Conservation (phyloP, 2,329 filamentous ascomycete genomes). For the Clonostachys chloroleuca region DNA sequence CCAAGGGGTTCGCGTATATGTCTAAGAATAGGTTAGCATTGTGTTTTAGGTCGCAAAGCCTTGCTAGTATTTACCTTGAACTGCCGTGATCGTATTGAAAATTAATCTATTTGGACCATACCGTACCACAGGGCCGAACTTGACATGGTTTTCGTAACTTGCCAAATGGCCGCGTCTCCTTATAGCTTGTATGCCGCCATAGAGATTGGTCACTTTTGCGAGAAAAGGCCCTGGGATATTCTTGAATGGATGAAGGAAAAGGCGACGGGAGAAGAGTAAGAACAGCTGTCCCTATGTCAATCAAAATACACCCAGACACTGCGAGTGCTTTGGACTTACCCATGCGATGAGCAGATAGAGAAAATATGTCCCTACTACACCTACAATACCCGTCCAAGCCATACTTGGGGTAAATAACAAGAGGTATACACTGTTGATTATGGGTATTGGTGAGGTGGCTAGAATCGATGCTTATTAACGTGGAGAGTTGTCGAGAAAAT, state of each 20-base stretch:
- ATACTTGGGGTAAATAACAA: too few species aligned
- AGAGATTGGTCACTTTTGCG: conserved; percentile 58
- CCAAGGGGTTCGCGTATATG: not conserved
- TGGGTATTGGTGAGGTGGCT: too few species aligned
- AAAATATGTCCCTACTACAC: too few species aligned
- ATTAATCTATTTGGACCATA: conserved; percentile 75
- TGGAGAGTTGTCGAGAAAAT: too few species aligned
- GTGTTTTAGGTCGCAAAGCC: too few species aligned
- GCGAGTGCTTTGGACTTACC: too few species aligned
- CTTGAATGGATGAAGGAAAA: conserved; percentile 62
- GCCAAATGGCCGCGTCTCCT: conserved; percentile 70
- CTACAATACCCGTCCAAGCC: too few species aligned
- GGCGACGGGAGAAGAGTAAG: conserved; percentile 44
- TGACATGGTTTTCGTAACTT: not conserved
- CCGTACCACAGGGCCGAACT: conserved; percentile 55
- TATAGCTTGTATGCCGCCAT: conserved; percentile 69
- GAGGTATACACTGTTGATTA: too few species aligned
- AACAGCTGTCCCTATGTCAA: conserved; percentile 18
- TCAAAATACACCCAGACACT: too few species aligned
- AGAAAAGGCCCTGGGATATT: conserved; percentile 61
- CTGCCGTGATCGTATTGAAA: conserved; percentile 66
- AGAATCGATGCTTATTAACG: too few species aligned
- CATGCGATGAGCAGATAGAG: too few species aligned
- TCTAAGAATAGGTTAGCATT: conserved; percentile 7
- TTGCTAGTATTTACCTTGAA: conserved; percentile 30